Base-by-base conservation (phyloP, 2,329 filamentous ascomycete species). In the Ophiostoma pallidulum region DNA sequence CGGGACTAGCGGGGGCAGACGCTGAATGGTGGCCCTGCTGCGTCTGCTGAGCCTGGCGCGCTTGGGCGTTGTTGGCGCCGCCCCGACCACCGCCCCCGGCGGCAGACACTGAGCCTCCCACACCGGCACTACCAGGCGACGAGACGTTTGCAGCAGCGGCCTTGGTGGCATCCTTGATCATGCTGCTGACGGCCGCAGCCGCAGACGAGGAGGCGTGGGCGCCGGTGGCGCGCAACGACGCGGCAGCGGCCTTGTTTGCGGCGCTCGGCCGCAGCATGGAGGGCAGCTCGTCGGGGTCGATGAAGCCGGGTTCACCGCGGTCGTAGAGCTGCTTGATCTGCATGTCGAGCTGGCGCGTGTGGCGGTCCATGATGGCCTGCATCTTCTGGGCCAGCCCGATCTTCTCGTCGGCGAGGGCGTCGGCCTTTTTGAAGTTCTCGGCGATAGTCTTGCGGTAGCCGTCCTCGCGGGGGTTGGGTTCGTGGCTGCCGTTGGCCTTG, bases 371-470 rank as follows among this genome's bases (percentile, higher is more conserved):
- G 36, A 74, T 68, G 41, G 66, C 60, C 57, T 78, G 72, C 48
- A 79, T 66, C 64, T 84, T 88, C 53, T 82, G 73, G 4, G 80
- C 74, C 26, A 92, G 67, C 3, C 73, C 73, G 45, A 86, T 72
- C 69, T 92, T 92, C 60, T 92, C 86, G 46, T 80, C 75, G 49
- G 87, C 80, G 29, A 92, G 67, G 51, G 79, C 71, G 53, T 89
- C 80, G 45, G 83, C 83, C 55, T 75, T 77, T 52, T 75, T 74
- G 58, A 76, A 91, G 58, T 80, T 81, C 51, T 86, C 79, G 47
- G 72, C 66, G 55, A 91, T 83, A 45, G 76, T 74, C 41, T 78
- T 75, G 45, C 78, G 75, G 58, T 86, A 75, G 13, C 72, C 64
- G 12, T 84, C 80, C 66, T 94, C 86, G 59, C 86, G 86, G 0